Percentiles rank a stretch among this genome's conserved stretches.
phyloP scores from a whole-genome alignment of 208 protist genomes.

The Crithidia mellificae region DNA sequence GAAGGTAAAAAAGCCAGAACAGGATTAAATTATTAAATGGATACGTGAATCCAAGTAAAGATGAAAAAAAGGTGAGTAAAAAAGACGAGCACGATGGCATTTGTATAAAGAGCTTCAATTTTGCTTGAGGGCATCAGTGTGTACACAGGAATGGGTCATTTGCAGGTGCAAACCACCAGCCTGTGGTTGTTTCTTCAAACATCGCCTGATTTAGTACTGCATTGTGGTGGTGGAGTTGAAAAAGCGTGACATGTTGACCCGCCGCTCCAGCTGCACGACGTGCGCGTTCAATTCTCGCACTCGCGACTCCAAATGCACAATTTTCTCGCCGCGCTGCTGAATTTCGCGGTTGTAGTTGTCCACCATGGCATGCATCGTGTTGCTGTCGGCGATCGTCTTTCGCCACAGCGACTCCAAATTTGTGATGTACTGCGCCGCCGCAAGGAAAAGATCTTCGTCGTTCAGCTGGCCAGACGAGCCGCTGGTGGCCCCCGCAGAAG shows the following conservation, averaged over 20 bases:
- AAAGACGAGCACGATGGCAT: too few species aligned
- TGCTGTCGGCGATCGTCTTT: constrained; percentile 46
- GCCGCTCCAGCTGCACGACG: constrained; percentile 41
- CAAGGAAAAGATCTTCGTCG: constrained; percentile 61
- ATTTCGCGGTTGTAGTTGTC: constrained; percentile 40
- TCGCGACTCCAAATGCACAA: constrained; percentile 46
- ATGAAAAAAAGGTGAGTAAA: too few species aligned
- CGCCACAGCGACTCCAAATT: constrained; percentile 68
- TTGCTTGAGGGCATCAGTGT: too few species aligned
- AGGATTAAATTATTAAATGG: too few species aligned
- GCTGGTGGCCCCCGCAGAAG: neutral
- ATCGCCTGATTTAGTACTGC: too few species aligned
- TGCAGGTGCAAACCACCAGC: neutral
- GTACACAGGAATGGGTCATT: neutral
- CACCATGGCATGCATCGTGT: constrained; percentile 38
- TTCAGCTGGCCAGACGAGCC: constrained; percentile 16
- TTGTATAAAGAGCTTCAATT: too few species aligned
- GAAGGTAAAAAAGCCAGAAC: too few species aligned
- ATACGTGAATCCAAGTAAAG: too few species aligned
- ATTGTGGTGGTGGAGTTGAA: neutral
- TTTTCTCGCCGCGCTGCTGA: constrained; percentile 43
- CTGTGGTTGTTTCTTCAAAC: neutral
- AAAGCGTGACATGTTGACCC: constrained; percentile 6
- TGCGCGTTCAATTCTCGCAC: constrained; percentile 40
- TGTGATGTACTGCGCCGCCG: constrained; percentile 55